Evolutionary conservation across 1,284 basidiomycete genomes (phyloP).

Genomic region (Cryptococcus amylolentus): DNA sequence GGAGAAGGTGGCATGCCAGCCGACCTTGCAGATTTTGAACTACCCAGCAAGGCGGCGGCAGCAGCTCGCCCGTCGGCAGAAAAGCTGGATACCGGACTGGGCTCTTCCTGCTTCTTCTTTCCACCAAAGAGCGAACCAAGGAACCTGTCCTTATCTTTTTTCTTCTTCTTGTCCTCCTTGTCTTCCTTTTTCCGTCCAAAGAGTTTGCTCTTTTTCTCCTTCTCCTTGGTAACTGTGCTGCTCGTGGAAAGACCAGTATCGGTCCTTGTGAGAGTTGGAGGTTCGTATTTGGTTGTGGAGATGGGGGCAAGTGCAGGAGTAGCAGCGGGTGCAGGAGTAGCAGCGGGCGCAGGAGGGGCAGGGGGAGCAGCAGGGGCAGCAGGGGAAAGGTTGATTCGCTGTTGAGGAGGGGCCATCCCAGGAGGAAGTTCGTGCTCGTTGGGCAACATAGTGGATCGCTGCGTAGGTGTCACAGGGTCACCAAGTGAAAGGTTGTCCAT

Average conservation of each 20-base stretch:
- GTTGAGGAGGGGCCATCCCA: slow-evolving; percentile 36
- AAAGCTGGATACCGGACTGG: slow-evolving; percentile 52
- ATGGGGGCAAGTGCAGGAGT: slow-evolving; percentile 16
- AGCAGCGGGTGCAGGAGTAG: slow-evolving; percentile 4
- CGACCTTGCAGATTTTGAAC: slow-evolving; percentile 71
- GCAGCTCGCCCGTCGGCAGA: slow-evolving; percentile 68
- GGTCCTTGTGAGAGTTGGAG: slow-evolving; percentile 28
- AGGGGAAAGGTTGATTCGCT: slow-evolving; percentile 8
- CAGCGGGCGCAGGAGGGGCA: slow-evolving; percentile 6
- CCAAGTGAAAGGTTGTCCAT: not conserved
- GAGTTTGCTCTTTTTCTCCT: slow-evolving; percentile 58
- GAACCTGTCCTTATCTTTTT: slow-evolving; percentile 70
- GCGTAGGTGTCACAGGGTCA: slow-evolving; percentile 11
- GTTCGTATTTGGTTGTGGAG: slow-evolving; percentile 6
- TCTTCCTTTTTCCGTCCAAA: slow-evolving; percentile 64
- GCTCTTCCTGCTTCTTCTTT: slow-evolving; percentile 66
- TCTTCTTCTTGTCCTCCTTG: slow-evolving; percentile 67
- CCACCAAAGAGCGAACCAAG: slow-evolving; percentile 82
- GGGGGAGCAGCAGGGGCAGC: too few species aligned
- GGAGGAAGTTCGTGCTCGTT: slow-evolving; percentile 7
- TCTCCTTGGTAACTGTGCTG: slow-evolving; percentile 49
- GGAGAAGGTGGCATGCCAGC: slow-evolving; percentile 39
- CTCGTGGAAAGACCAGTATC: slow-evolving; percentile 23
- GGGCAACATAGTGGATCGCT: slow-evolving; percentile 17
- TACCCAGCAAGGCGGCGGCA: slow-evolving; percentile 74